Base-by-base conservation (phyloP, 306 rosid species). In the Corylus avellana region DNA sequence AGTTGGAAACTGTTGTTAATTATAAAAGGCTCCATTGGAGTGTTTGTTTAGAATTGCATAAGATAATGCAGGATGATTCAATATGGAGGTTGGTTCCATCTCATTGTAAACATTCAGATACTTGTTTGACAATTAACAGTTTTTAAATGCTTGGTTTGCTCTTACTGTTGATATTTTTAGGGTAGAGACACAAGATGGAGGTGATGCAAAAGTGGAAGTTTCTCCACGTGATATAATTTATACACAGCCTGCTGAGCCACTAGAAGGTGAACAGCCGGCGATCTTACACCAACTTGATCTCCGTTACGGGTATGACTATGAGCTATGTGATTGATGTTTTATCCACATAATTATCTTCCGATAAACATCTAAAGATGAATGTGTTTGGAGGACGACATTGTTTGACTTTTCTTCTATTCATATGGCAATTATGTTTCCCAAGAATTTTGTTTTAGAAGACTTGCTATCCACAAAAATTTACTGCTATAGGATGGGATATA, bases 181-280 rank as follows among this genome's bases (percentile, higher is more conserved):
- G 99, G 97, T 85, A 77, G 99, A 95, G 87, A 91, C 99, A 57
- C 98, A 95, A 83, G 99, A 95, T 86, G 98, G 90, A 79, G 98
- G 99, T 74, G 96, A 95, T 85, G 96, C 99, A 14, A 95, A 89
- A 86, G 89, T 95, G 76, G 99, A 93, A 79, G 86, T 85, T 87
- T 92, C 96, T 85, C 99, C 99, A 39, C 97, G 99, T 87, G 99
- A 95, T 82, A 89, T 95, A 78, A 22, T 93, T 80, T 93, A 91
- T 70, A 86, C 93, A 83, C 93, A 95, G 86, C 82, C 94, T 67
- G 98, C 96, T 75, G 96, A 95, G 79, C 85, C 97, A 77, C 85
- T 80, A 16, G 93, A 93, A 77, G 81, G 86, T 70, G 91, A 86
- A 87, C 92, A 71, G 67, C 92, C 96, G 66, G 85, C 54, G 7